Conservation (phyloP, 345 rosid genomes). For the Hibiscus mutabilis region DNA sequence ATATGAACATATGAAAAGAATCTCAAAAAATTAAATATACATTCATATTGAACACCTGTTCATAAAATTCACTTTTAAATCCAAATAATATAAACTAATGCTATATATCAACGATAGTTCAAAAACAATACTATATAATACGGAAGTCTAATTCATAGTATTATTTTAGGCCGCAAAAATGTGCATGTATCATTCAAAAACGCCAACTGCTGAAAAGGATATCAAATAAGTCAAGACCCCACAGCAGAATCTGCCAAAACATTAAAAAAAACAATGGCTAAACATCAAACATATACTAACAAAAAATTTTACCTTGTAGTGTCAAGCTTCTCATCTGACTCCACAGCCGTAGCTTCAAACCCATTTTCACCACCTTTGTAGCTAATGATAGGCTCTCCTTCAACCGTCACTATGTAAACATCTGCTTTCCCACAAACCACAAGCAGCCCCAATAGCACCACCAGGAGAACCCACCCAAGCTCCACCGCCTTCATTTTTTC, state of each 20-base stretch:
- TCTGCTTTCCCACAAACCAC: constrained; percentile 47
- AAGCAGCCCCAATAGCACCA: constrained; percentile 26
- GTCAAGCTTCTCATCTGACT: constrained; percentile 82
- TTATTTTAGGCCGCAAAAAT: background rate
- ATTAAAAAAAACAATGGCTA: background rate
- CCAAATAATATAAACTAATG: background rate
- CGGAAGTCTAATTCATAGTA: background rate
- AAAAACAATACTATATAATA: background rate
- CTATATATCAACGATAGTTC: background rate
- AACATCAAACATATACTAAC: background rate
- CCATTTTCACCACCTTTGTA: constrained; percentile 84
- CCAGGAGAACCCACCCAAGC: constrained; percentile 22
- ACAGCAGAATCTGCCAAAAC: background rate
- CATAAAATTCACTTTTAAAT: background rate
- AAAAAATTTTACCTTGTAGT: constrained; percentile 45
- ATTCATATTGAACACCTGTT: background rate
- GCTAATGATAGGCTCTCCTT: constrained; percentile 88
- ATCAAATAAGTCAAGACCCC: background rate
- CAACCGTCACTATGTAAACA: constrained; percentile 73
- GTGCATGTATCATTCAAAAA: background rate
- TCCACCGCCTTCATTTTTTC: constrained; percentile 26
- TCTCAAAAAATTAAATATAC: background rate
- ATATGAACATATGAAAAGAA: background rate
- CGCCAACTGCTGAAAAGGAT: background rate
- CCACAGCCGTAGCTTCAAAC: constrained; percentile 82